Evolutionary conservation across 331 rosid genomes (phyloP).

Genomic region (Cydonia oblonga): DNA sequence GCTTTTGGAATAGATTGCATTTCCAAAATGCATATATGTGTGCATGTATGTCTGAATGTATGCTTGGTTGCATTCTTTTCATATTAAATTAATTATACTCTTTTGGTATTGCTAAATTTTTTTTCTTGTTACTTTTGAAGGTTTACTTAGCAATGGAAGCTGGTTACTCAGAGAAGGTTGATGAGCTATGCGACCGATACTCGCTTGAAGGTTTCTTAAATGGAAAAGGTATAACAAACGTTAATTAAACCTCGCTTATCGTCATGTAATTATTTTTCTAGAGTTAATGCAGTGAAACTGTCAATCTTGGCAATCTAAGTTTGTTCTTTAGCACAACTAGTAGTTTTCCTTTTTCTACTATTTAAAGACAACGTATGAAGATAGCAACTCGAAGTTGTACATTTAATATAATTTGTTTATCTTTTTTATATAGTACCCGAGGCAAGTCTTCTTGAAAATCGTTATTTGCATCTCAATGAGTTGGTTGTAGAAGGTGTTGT

Average conservation of each 20-base stretch:
- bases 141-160: conserved; percentile 97
- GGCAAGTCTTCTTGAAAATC: conserved; percentile 45
- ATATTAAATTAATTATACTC: neutral
- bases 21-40: neutral
- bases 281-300: neutral
- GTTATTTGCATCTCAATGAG: conserved; percentile 55
- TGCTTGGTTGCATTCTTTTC: neutral
- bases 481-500: conserved; percentile 40
- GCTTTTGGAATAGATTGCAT: conserved; percentile 9
- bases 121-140: conserved; percentile 22
- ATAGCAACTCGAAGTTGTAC: neutral
- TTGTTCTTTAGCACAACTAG: neutral
- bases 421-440: conserved; percentile 39
- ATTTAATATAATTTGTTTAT: neutral
- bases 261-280: neutral
- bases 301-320: neutral
- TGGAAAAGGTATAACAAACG: conserved; percentile 32
- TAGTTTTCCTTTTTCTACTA: neutral
- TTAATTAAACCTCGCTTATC: neutral
- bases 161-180: conserved; percentile 85
- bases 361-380: neutral
- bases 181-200: conserved; percentile 67
- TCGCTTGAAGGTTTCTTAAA: conserved; percentile 54
- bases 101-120: neutral
- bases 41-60: neutral